Evolutionary conservation across 768 basidiomycete genomes (phyloP).

Genomic region (Kwoniella sp.): DNA sequence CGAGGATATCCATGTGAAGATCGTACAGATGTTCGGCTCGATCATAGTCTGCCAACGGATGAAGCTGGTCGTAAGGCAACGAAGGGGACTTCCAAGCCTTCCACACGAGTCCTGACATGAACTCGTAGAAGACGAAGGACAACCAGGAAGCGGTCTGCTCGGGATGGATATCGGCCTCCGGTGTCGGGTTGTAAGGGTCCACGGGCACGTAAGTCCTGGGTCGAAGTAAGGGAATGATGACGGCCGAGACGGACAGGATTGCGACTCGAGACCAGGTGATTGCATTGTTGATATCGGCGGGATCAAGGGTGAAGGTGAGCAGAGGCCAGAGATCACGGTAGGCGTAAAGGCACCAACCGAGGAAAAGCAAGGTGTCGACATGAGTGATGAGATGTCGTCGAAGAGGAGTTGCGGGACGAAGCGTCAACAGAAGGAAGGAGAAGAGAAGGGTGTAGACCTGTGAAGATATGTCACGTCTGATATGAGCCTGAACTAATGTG

Average conservation of each 20-base stretch:
- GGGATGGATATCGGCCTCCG: constrained; percentile 50
- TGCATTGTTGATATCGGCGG: constrained; percentile 59
- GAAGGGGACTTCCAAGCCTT: constrained; percentile 50
- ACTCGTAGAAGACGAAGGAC: constrained; percentile 61
- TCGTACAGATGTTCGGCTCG: constrained; percentile 51
- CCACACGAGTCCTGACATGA: constrained; percentile 61
- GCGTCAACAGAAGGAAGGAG: constrained; percentile 58
- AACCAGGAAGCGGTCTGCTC: constrained; percentile 63
- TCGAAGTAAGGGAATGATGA: constrained; percentile 63
- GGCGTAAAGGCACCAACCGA: constrained; percentile 61
- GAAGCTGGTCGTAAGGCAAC: constrained; percentile 57
- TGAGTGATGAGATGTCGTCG: constrained; percentile 60
- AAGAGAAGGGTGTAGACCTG: constrained; percentile 62
- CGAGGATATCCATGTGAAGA: constrained; percentile 53
- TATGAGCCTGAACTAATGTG: too few species aligned
- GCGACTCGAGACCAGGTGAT: constrained; percentile 64
- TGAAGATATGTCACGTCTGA: neutral
- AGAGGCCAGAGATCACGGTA: constrained; percentile 68
- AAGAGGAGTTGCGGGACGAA: constrained; percentile 56
- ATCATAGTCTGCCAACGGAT: constrained; percentile 61
- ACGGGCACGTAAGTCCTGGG: constrained; percentile 66
- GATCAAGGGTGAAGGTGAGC: constrained; percentile 62
- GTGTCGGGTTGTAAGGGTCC: constrained; percentile 58
- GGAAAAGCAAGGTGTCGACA: constrained; percentile 61
- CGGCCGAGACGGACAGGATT: constrained; percentile 60